Evolutionary conservation across 345 rosid genomes (phyloP), one percentile per base, ranked within the genome.

Genomic region (Lenwebbia sp.): DNA sequence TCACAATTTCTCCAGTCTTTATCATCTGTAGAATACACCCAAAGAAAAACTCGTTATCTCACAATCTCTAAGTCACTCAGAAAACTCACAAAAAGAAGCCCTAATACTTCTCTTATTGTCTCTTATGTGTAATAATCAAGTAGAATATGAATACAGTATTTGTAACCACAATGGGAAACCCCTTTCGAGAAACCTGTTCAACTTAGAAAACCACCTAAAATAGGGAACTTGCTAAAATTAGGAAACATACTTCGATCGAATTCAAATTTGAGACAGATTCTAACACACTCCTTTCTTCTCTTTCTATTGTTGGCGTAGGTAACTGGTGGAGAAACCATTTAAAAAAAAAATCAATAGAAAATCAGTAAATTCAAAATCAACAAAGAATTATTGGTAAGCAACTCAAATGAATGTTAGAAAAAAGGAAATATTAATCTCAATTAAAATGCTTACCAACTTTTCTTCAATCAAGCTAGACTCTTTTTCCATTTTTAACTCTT

Each of bases 321-420:
- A 14, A 60, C 40, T 0, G 0, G 14, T 0, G 0, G 5, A 60
- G 14, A 60, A 60, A 6, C 5, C 6, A 28, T 11, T 58, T 15
- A n/a, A n/a, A n/a, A 0, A 6, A 60, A 60, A 28, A 28, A 0
- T 13, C 0, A 60, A n/a, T 11, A 6, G 28, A 60, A 28, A 28
- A 0, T 28, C 0, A 28, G 5, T n/a, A 60, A 60, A 60, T 6
- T 13, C 74, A 3, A 60, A 37, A 60, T 28, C 10, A 28, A 6
- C 37, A 60, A 60, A 14, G 74, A 60, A 28, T 60, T 60, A 7
- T 28, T 60, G 21, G 4, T 21, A 21, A 21, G 74, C 74, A 6
- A 60, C 40, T 60, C 74, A 60, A 28, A 60, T 60, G 40, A 60
- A 14, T 21, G 4, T 6, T 60, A 60, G 22, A 3, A 28, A 17